Percentiles rank a stretch among this genome's conserved stretches.
Conservation (phyloP, 352 stramenopile genomes). For the Phytophthora boehmeriae region DNA sequence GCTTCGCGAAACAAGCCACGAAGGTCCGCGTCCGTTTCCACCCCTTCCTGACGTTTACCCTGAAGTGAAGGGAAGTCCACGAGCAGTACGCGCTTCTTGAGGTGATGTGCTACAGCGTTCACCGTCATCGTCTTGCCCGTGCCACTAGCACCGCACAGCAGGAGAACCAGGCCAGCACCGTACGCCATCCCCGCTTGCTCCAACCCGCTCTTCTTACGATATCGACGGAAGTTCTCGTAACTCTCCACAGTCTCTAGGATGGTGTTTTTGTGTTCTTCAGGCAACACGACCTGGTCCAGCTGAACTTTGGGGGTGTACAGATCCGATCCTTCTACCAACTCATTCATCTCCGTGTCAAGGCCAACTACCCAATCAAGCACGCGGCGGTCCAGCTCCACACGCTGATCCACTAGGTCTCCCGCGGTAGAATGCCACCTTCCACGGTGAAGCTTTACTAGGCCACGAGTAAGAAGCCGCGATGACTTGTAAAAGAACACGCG, state of each 20-base stretch:
- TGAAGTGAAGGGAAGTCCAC: slow-evolving; percentile 89
- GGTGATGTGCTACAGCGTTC: slow-evolving; percentile 83
- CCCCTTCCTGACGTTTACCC: slow-evolving; percentile 78
- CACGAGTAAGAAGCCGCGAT: slow-evolving; percentile 70
- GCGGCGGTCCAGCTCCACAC: slow-evolving; percentile 83
- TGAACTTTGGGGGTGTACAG: slow-evolving; percentile 87
- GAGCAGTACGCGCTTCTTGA: slow-evolving; percentile 89
- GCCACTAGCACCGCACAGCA: slow-evolving; percentile 83
- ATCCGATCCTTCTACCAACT: slow-evolving; percentile 88
- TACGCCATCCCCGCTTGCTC: slow-evolving; percentile 80
- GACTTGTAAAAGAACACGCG: slow-evolving; percentile 92
- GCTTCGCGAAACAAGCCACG: slow-evolving; percentile 86
- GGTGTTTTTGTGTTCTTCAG: slow-evolving; percentile 81
- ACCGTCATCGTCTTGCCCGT: slow-evolving; percentile 94
- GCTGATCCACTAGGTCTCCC: slow-evolving; percentile 87
- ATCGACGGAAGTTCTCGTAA: slow-evolving; percentile 83
- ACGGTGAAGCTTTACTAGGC: slow-evolving; percentile 82
- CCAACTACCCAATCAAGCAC: slow-evolving; percentile 89
- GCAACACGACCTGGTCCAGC: slow-evolving; percentile 85
- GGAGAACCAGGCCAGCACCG: slow-evolving; percentile 75
- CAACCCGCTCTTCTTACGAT: slow-evolving; percentile 79
- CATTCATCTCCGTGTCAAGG: slow-evolving; percentile 90
- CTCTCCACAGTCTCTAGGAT: slow-evolving; percentile 84
- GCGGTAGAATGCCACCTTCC: slow-evolving; percentile 85
- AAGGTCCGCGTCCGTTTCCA: slow-evolving; percentile 80